Evolutionary conservation across 495 filamentous ascomycete species (phyloP).

Genomic region (Tuber aestivum): DNA sequence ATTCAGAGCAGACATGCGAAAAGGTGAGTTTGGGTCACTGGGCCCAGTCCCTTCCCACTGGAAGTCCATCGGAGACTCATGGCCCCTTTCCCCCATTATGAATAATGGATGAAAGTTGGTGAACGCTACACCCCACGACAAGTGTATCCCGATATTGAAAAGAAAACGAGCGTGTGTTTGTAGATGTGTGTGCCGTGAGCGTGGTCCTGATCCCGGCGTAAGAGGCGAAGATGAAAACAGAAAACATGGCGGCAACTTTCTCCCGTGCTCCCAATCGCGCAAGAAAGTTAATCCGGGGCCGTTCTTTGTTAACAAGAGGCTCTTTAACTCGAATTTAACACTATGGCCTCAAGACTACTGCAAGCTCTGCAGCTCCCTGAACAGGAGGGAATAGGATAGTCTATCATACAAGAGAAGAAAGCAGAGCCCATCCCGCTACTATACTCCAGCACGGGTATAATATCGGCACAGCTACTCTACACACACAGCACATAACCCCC

Average conservation of each 20-base stretch:
- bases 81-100: slow-evolving; percentile 25
- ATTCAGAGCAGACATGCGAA: slow-evolving; percentile 15
- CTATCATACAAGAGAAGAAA: neutral
- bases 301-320: neutral
- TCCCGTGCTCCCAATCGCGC: neutral
- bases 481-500: slow-evolving; percentile 5
- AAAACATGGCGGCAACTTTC: neutral
- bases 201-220: neutral
- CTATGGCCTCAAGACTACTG: neutral
- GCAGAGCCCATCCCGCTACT: neutral
- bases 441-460: neutral
- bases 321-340: no score
- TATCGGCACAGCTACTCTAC: neutral
- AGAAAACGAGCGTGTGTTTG: neutral
- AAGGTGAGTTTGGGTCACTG: slow-evolving; percentile 25
- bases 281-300: neutral
- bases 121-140: neutral
- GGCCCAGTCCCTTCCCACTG: slow-evolving; percentile 21
- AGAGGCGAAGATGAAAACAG: neutral
- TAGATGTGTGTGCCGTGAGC: neutral
- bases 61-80: slow-evolving; percentile 36
- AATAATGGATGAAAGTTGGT: neutral
- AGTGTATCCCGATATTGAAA: neutral
- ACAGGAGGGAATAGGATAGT: neutral
- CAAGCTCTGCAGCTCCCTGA: neutral